Conservation (phyloP, 805 yeast species). For the Lipomyces starkeyi region DNA sequence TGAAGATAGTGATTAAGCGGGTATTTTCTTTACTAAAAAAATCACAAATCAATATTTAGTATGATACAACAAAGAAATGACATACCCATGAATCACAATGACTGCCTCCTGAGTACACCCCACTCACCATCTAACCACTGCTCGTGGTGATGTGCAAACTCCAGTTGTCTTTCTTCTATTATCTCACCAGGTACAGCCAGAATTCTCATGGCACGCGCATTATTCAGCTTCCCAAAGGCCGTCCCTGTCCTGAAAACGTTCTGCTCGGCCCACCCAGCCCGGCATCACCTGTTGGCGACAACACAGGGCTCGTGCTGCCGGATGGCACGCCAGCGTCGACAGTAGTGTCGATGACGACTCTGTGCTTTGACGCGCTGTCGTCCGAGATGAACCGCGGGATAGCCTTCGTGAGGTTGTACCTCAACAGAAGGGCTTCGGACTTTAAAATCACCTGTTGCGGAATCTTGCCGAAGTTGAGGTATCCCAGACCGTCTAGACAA, state of each 20-base stretch:
- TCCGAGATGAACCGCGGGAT: conserved; percentile 35
- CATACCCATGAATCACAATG: not conserved
- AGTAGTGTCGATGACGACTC: conserved; percentile 32
- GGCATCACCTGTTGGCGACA: conserved; percentile 15
- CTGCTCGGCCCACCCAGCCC: conserved; percentile 2
- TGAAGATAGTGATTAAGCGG: not conserved
- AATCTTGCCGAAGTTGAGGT: conserved; percentile 24
- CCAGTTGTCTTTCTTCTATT: no score
- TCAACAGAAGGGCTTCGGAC: conserved; percentile 21
- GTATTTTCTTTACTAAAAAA: no score
- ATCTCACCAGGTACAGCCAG: not conserved
- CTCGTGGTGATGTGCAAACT: not conserved
- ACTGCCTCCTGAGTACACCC: no score
- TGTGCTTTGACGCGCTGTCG: conserved; percentile 34
- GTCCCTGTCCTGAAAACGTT: conserved; percentile 30
- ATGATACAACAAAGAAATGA: not conserved
- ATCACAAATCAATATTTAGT: not conserved
- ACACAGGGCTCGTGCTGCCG: conserved; percentile 31
- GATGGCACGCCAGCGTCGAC: conserved; percentile 37
- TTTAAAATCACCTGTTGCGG: conserved; percentile 26
- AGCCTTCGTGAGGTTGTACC: conserved; percentile 17
- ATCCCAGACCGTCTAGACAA: conserved; percentile 27
- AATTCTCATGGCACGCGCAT: not conserved
- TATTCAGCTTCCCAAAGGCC: conserved; percentile 22
- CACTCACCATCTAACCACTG: not conserved